phyloP scores from a whole-genome alignment of 257 asterid genomes.

The Solanum chiquidenum region DNA sequence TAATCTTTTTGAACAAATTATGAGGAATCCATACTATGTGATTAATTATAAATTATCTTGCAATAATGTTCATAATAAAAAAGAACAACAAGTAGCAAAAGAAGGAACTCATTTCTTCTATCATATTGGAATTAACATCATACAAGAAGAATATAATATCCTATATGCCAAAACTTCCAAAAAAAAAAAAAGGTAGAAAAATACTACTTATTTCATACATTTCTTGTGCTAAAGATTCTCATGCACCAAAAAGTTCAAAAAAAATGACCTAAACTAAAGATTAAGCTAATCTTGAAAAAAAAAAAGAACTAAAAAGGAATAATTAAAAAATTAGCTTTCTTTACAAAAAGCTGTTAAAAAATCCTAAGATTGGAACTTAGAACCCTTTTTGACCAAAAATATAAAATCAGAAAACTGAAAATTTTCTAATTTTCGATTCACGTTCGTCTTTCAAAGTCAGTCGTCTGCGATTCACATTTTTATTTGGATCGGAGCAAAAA shows the following conservation, averaged over 20 bases:
- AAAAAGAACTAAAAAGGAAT: not conserved
- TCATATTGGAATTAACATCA: not conserved
- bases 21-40: not conserved
- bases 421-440: not conserved
- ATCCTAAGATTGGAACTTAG: not conserved
- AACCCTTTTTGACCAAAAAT: not conserved
- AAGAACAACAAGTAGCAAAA: not conserved
- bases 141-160: not conserved
- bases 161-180: not conserved
- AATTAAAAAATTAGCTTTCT: not conserved
- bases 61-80: not conserved
- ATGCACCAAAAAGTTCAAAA: not conserved
- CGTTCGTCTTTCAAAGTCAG: not conserved
- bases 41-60: not conserved
- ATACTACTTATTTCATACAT: not conserved
- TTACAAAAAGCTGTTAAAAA: not conserved
- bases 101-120: not conserved
- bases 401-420: not conserved
- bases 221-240: not conserved
- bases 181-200: not conserved
- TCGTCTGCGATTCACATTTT: not conserved
- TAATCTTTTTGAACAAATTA: not conserved
- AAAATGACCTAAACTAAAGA: not conserved
- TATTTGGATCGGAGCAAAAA: constrained; percentile 77
- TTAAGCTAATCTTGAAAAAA: not conserved